Base-by-base conservation (phyloP, 345 rosid species). In the Schrenkiella parvula region DNA sequence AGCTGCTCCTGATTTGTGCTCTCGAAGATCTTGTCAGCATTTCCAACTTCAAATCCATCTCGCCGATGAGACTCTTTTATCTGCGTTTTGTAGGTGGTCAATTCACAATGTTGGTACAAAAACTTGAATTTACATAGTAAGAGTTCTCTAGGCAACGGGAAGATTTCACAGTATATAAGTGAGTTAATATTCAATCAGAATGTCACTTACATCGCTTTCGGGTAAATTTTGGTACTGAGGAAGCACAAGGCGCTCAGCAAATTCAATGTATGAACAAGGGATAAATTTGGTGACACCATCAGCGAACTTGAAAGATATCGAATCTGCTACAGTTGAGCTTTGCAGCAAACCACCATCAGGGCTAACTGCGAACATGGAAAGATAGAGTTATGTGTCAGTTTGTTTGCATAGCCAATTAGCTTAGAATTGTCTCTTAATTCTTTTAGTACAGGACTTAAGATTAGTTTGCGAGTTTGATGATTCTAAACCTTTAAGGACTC, bases 201-300 rank as follows among this genome's bases (percentile, higher is more conserved):
- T 3, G 29, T 63, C 35, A 14, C 34, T 54, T 80, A 93, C 98
- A 85, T 93, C 89, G 43, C 56, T 58, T 23, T 79, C 82, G 0
- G 89, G 87, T 41, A 93, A 58, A 68, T 77, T 73, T 48, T 78
- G 78, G 69, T 71, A 87, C 42, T 85, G 80, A 6, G 97, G 97
- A 75, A 93, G 77, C 51, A 91, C 90, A 59, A 88, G 93, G 76
- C 98, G 95, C 82, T 93, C 95, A 8, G 98, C 98, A 58, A 93
- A 91, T 80, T 93, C 97, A 17, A 93, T 91, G 84, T 93, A 93
- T 4, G 98, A 93, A 75, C 97, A 88, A 44, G 98, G 96, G 65
- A 93, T 90, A 6, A 79, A 68, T 77, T 88, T 89, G 17, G 76
- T 79, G 70, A 82, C 70, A 1, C 88, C 90, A 64, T 91, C 96